Evolutionary conservation across 2,329 filamentous ascomycete genomes (phyloP).

Genomic region (Diatrype stigma): DNA sequence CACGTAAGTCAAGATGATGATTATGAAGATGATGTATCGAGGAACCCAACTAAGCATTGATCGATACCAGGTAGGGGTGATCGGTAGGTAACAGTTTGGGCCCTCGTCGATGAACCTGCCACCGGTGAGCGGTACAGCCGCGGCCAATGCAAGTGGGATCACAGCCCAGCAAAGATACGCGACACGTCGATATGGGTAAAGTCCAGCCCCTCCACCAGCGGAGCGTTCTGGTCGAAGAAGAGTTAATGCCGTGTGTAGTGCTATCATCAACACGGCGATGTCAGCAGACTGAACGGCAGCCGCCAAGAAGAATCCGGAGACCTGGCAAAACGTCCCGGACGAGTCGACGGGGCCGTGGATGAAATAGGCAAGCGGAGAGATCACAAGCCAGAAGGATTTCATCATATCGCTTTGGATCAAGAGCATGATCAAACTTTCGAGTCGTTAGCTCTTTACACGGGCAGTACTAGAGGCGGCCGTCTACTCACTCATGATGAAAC

Average conservation of each 20-base stretch:
- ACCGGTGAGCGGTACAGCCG: constrained; percentile 27
- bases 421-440: constrained; percentile 64
- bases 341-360: constrained; percentile 45
- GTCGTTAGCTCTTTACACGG: constrained; percentile 15
- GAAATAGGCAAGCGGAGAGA: constrained; percentile 60
- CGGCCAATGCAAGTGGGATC: constrained; percentile 55
- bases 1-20: constrained; percentile 61
- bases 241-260: constrained; percentile 67
- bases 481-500: constrained; percentile 67
- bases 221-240: constrained; percentile 55
- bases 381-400: constrained; percentile 64
- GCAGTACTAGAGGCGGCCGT: neutral
- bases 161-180: constrained; percentile 56
- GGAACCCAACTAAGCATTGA: constrained; percentile 69
- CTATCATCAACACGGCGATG: constrained; percentile 67
- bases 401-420: constrained; percentile 69
- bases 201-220: constrained; percentile 54
- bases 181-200: constrained; percentile 62
- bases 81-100: constrained; percentile 61
- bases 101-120: constrained; percentile 24
- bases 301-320: constrained; percentile 63
- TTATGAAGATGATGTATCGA: constrained; percentile 62
- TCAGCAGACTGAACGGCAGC: constrained; percentile 68
- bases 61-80: constrained; percentile 64
- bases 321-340: constrained; percentile 58